Conservation (phyloP, 2,329 filamentous ascomycete species). For the Penicillium frequentans region DNA sequence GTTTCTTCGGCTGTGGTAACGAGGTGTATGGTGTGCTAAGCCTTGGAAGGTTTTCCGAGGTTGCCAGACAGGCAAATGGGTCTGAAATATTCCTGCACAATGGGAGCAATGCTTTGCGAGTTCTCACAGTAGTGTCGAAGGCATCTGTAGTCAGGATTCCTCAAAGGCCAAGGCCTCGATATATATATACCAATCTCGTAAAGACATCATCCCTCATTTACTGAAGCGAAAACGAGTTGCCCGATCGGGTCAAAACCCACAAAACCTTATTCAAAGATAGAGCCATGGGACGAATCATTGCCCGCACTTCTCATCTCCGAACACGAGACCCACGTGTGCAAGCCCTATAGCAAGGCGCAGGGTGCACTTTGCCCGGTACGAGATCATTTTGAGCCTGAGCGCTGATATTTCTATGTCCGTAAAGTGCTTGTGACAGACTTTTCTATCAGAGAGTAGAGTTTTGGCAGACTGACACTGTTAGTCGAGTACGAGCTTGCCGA, state of each 20-base stretch:
- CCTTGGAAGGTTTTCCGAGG: too few relatives aligned
- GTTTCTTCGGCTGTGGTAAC: not conserved
- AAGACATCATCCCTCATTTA: not conserved
- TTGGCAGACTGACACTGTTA: not conserved
- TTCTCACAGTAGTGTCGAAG: not conserved
- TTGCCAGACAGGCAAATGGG: not conserved
- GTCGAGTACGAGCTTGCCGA: not conserved
- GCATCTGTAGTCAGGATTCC: not conserved
- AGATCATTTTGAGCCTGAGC: not conserved
- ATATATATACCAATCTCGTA: not conserved
- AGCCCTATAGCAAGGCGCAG: not conserved
- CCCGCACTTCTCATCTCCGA: not conserved
- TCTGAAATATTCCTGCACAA: too few relatives aligned
- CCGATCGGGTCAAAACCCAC: conserved; percentile 10
- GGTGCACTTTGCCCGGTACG: not conserved
- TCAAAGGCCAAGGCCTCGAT: not conserved
- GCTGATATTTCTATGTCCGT: not conserved
- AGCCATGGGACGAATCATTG: not conserved
- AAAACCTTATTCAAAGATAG: not conserved
- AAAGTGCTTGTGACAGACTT: not conserved
- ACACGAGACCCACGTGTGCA: conserved; percentile 9
- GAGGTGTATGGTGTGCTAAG: not conserved
- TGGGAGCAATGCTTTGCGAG: not conserved
- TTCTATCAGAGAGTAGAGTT: not conserved
- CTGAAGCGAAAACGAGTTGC: conserved; percentile 21